phyloP scores from a whole-genome alignment of 768 basidiomycete genomes.

The Trametes maxima region DNA sequence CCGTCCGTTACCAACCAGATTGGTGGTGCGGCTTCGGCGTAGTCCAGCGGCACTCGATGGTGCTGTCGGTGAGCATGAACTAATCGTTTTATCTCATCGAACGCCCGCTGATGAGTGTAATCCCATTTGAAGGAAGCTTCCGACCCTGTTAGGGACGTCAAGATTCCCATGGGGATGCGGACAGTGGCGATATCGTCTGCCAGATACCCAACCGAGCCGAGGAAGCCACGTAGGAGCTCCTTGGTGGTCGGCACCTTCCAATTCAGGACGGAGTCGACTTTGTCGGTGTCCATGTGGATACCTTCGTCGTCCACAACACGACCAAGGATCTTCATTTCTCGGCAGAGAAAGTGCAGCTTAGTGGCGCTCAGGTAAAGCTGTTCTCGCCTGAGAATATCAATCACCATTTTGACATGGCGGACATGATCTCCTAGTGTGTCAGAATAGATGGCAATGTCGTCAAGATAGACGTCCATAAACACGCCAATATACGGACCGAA shows the following conservation, averaged over 20 bases:
- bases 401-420: conserved; percentile 20
- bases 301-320: conserved; percentile 41
- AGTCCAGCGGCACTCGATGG: conserved; percentile 30
- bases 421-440: conserved; percentile 31
- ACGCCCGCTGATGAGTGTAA: conserved; percentile 35
- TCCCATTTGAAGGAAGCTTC: conserved; percentile 30
- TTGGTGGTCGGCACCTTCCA: conserved; percentile 36
- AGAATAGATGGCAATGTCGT: conserved; percentile 37
- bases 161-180: conserved; percentile 42
- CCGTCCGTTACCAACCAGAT: conserved; percentile 33
- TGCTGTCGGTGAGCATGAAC: conserved; percentile 21
- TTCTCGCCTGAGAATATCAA: conserved; percentile 16
- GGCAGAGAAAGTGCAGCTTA: conserved; percentile 30
- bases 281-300: conserved; percentile 46
- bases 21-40: conserved; percentile 19
- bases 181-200: conserved; percentile 37
- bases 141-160: conserved; percentile 27
- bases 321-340: conserved; percentile 33
- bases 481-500: conserved; percentile 32
- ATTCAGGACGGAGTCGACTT: conserved; percentile 40
- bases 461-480: conserved; percentile 37
- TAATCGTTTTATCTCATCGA: conserved; percentile 30
- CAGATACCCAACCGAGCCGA: conserved; percentile 36
- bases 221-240: conserved; percentile 39
- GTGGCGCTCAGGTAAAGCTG: conserved; percentile 26